Percentiles rank a stretch among this genome's conserved stretches.
Evolutionary conservation across 2,329 filamentous ascomycete species (phyloP).

Genomic region (Talaromyces marneffei): DNA sequence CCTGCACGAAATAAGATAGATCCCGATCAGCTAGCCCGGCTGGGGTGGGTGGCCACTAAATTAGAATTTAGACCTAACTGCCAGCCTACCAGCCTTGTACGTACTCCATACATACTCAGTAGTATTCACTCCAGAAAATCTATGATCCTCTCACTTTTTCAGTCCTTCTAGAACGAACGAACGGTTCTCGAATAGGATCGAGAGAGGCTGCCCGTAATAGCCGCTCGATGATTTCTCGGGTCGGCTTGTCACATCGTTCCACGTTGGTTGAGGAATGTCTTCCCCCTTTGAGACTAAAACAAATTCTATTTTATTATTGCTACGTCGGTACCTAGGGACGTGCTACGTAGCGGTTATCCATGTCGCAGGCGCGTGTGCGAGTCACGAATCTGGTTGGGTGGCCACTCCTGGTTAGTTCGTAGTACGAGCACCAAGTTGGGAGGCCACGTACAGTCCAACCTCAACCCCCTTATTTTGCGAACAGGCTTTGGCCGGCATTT

Average conservation of each 20-base stretch:
- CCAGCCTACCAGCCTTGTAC: not conserved
- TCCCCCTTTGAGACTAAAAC: conserved; percentile 3
- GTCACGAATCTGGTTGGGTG: conserved; percentile 1
- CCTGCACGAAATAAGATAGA: not conserved
- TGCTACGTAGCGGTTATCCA: not conserved
- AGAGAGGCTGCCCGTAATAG: not conserved
- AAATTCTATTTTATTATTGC: conserved; percentile 1
- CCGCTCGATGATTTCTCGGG: conserved; percentile 2
- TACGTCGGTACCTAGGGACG: not conserved
- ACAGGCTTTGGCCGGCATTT: not conserved
- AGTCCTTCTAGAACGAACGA: not conserved
- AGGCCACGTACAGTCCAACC: not conserved
- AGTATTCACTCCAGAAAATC: not conserved
- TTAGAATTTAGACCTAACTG: conserved; percentile 8
- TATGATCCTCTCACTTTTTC: not conserved
- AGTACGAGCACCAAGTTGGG: not conserved
- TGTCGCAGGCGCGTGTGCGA: not conserved
- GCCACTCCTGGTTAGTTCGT: not conserved
- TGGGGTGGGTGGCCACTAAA: conserved; percentile 8
- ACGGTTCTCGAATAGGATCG: not conserved
- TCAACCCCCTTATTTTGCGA: not conserved
- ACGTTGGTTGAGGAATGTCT: conserved; percentile 8
- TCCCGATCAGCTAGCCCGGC: conserved; percentile 3
- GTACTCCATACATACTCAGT: not conserved
- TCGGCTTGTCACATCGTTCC: conserved; percentile 14